A percentile compares a stretch with the other conserved stretches of the same genome.
phyloP scores from a whole-genome alignment of 108 stramenopile species.

The Skeletonema marinoi region DNA sequence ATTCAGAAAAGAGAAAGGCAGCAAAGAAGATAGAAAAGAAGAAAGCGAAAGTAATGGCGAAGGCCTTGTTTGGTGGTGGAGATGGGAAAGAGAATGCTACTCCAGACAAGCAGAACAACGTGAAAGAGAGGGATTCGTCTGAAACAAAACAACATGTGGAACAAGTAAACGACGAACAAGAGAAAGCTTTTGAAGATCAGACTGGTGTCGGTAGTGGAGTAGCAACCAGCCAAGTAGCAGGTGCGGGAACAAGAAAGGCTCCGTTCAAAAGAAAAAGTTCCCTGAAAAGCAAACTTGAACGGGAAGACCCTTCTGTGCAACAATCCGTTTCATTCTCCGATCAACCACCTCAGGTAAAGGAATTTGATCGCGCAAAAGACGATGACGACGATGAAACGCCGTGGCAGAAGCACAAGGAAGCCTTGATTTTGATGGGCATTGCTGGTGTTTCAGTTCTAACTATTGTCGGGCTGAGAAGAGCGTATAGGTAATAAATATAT shows the following conservation, averaged over 20 bases:
- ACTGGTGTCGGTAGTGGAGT: neutral
- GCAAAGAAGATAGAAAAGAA: constrained; percentile 57
- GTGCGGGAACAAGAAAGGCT: neutral
- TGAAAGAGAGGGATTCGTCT: neutral
- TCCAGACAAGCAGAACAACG: neutral
- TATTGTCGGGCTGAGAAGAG: constrained; percentile 10
- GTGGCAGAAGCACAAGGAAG: constrained; percentile 62
- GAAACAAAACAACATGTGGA: neutral
- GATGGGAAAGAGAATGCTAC: constrained; percentile 2
- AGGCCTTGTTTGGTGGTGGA: constrained; percentile 68
- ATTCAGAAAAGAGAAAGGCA: constrained; percentile 50
- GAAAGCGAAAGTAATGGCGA: constrained; percentile 48
- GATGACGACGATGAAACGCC: constrained; percentile 34
- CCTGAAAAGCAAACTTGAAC: constrained; percentile 1
- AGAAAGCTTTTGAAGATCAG: neutral
- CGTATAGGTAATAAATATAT: neutral
- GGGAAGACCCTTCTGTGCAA: neutral
- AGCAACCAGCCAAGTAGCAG: neutral
- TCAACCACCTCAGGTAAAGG: constrained; percentile 35
- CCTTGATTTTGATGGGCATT: constrained; percentile 42
- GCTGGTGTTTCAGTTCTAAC: constrained; percentile 32
- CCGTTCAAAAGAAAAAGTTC: neutral
- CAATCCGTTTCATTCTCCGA: constrained; percentile 39
- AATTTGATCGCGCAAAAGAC: constrained; percentile 26
- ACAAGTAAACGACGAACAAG: neutral